Evolutionary conservation across 352 stramenopile genomes (phyloP).

Genomic region (Phytophthora meadii): DNA sequence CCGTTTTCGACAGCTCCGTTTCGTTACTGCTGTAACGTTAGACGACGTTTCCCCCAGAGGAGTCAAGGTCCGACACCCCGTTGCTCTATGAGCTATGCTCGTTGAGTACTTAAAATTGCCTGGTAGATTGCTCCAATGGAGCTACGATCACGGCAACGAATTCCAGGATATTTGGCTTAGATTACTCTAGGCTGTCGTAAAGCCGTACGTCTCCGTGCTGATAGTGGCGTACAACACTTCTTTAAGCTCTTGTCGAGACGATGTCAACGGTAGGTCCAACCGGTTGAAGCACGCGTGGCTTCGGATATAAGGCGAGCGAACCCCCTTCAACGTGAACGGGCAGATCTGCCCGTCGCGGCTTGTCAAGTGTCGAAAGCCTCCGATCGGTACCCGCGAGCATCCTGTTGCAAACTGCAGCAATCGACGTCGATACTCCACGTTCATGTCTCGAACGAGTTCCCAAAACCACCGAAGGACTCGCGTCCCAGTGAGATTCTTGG

Average conservation of each 20-base stretch:
- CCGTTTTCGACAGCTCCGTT: background rate
- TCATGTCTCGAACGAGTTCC: slow-evolving; percentile 83
- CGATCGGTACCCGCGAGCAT: slow-evolving; percentile 66
- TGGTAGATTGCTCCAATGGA: no score
- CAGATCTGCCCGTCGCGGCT: slow-evolving; percentile 66
- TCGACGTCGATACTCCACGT: slow-evolving; percentile 53
- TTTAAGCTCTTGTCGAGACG: slow-evolving; percentile 50
- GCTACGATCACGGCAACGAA: background rate
- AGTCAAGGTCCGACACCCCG: no score
- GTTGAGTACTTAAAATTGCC: no score
- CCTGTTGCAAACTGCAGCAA: slow-evolving; percentile 78
- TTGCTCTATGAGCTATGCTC: no score
- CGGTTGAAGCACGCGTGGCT: slow-evolving; percentile 77
- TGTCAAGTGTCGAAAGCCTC: slow-evolving; percentile 57
- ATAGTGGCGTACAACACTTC: slow-evolving; percentile 44
- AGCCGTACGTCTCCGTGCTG: slow-evolving; percentile 46
- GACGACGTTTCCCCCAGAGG: no score
- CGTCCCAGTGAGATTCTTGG: slow-evolving; percentile 37
- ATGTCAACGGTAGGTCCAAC: slow-evolving; percentile 93
- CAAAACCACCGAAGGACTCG: slow-evolving; percentile 59
- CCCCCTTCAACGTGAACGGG: slow-evolving; percentile 65
- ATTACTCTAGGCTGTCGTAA: slow-evolving; percentile 45
- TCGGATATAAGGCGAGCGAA: slow-evolving; percentile 50
- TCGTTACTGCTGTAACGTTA: no score
- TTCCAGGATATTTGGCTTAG: slow-evolving; percentile 5